Percentiles rank a stretch among this genome's conserved stretches.
phyloP scores from a whole-genome alignment of 2,329 filamentous ascomycete species.

The Fusarium pininemorale region DNA sequence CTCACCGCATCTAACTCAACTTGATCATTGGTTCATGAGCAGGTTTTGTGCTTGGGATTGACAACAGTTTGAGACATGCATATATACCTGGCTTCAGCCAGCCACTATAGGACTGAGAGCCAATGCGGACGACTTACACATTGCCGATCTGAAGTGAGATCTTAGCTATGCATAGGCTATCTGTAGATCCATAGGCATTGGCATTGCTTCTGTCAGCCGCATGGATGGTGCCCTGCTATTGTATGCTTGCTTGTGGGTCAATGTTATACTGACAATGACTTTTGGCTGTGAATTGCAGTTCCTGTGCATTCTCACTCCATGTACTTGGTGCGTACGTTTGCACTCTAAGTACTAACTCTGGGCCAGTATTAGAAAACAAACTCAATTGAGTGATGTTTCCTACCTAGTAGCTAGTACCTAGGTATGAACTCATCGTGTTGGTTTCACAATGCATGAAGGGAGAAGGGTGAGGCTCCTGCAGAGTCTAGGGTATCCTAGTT shows the following conservation, averaged over 20 bases:
- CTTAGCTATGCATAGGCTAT: background rate
- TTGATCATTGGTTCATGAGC: background rate
- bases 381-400: background rate
- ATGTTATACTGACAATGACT: no score
- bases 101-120: background rate
- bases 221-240: background rate
- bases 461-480: background rate
- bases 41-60: background rate
- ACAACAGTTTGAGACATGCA: slow-evolving; percentile 9
- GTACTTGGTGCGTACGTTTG: background rate
- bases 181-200: background rate
- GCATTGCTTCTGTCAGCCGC: background rate
- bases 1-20: background rate
- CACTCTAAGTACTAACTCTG: background rate
- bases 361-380: background rate
- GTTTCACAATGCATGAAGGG: background rate
- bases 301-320: background rate
- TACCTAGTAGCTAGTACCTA: no score
- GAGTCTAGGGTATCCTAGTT: slow-evolving; percentile 23
- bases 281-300: background rate
- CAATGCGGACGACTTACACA: background rate
- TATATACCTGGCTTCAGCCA: background rate
- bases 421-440: background rate
- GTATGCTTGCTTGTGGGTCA: no score
- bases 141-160: background rate